These are phyloP conservation scores for Brassica incana DNA, from an alignment of 345 rosid genomes.

Conservation along the genomic window DNA sequence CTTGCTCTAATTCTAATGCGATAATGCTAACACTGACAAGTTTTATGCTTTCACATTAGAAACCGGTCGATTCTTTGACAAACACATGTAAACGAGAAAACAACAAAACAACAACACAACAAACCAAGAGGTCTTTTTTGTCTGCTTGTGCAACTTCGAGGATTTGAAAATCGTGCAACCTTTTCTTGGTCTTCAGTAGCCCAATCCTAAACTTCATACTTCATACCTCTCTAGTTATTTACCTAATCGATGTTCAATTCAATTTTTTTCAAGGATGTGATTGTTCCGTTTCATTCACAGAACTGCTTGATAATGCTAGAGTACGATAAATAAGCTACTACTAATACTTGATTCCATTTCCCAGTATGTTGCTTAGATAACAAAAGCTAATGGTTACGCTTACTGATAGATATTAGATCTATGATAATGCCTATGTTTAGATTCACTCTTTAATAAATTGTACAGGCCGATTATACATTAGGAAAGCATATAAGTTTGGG, in stretches of 20 bases:
- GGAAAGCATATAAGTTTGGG: neutral
- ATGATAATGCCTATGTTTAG: neutral
- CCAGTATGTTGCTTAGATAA: neutral
- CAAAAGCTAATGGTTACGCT: neutral
- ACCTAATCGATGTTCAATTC: neutral
- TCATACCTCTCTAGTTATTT: neutral
- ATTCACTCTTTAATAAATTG: too few relatives aligned
- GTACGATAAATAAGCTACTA: neutral
- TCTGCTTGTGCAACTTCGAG: neutral
- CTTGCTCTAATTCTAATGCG: too few relatives aligned
- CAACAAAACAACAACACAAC: neutral
- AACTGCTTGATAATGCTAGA: neutral
- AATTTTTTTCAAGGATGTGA: neutral
- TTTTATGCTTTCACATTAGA: neutral
- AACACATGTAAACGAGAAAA: neutral
- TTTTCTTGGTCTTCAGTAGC: neutral
- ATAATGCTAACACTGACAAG: neutral
- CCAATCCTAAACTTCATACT: neutral
- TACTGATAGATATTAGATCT: neutral
- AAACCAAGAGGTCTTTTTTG: neutral
- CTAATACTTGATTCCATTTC: neutral
- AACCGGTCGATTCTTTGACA: neutral
- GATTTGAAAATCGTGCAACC: neutral
- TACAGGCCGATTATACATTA: neutral
- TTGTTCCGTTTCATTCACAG: neutral